Evolutionary conservation across 1,139 yeast species (phyloP), one percentile per base, ranked within the genome.

Genomic region (Spathaspora sp.): DNA sequence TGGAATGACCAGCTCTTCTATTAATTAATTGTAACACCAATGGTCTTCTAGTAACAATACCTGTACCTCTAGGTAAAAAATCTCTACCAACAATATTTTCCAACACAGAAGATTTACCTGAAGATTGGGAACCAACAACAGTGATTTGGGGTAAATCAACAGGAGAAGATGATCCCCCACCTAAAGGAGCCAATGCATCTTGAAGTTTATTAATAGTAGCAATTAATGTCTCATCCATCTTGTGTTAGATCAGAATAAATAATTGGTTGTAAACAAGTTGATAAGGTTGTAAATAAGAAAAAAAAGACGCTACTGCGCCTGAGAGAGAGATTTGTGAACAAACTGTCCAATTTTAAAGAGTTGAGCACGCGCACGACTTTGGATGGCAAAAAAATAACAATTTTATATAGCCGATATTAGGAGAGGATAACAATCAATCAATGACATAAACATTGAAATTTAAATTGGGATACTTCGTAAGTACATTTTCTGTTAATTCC

Each of bases 21-120:
- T 89, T 88, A 56, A 86, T 84, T 67, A 86, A 78, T 71, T 86
- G 96, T 55, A 89, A 72, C 38, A 90, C 87, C 61, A 91, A 74
- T 2, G 97, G 97, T 60, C 98, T 81, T 73, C 98, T 82, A 16
- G 97, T 91, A 49, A 91, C 97, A 63, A 91, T 91, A 56, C 97
- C 97, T 2, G 97, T 87, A 49, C 97, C 97, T 70, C 97, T 78
- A 49, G 98, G 98, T 55, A 91, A 74, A 68, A 91, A 91, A 69
- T 91, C 97, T 61, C 97, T 80, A 13, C 97, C 97, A 41, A 91
- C 97, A 56, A 91, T 87, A 67, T 91, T 90, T 65, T 91, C 97
- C 56, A 91, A 76, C 11, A 91, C 97, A 5, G 97, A 89, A 33
- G 96, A 86, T 67, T 91, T 91, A 56, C 97, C 98, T 55, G 93